Evolutionary conservation across 257 asterid species (phyloP).

Genomic region (Gentiana straminea): DNA sequence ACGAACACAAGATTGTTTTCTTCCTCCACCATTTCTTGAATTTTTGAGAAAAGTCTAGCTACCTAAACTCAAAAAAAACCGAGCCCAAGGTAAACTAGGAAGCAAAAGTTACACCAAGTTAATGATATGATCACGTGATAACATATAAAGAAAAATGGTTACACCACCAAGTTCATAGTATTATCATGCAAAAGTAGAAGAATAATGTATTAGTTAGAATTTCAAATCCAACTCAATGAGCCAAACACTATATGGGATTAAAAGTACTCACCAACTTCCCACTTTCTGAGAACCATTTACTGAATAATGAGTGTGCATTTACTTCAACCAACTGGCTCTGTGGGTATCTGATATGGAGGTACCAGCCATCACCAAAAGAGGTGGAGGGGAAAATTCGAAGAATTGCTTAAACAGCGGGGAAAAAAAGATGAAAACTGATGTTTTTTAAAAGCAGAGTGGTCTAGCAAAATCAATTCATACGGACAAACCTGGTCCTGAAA

Average conservation of each 20-base stretch:
- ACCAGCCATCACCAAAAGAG: neutral
- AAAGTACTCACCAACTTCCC: conserved; percentile 75
- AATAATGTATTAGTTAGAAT: no score
- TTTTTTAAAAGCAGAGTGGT: neutral
- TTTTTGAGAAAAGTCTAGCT: conserved; percentile 86
- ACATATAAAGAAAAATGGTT: no score
- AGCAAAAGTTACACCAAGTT: no score
- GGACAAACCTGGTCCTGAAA: conserved; percentile 62
- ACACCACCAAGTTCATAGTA: no score
- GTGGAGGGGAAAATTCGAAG: no score
- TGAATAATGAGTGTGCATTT: conserved; percentile 95
- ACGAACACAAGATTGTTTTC: conserved; percentile 85
- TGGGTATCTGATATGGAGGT: conserved; percentile 46
- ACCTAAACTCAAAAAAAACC: conserved; percentile 39
- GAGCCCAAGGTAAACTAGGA: neutral
- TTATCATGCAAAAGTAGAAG: no score
- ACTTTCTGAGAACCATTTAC: conserved; percentile 99
- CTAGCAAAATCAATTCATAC: neutral
- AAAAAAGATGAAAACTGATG: neutral
- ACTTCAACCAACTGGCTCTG: conserved; percentile 91
- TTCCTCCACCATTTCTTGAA: conserved; percentile 97
- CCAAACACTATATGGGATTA: neutral
- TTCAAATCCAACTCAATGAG: no score
- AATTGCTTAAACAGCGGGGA: no score
- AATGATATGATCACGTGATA: no score